These are phyloP conservation scores for Hydnomerulius pinastri DNA, from an alignment of 768 basidiomycete genomes.

Conservation along the genomic window DNA sequence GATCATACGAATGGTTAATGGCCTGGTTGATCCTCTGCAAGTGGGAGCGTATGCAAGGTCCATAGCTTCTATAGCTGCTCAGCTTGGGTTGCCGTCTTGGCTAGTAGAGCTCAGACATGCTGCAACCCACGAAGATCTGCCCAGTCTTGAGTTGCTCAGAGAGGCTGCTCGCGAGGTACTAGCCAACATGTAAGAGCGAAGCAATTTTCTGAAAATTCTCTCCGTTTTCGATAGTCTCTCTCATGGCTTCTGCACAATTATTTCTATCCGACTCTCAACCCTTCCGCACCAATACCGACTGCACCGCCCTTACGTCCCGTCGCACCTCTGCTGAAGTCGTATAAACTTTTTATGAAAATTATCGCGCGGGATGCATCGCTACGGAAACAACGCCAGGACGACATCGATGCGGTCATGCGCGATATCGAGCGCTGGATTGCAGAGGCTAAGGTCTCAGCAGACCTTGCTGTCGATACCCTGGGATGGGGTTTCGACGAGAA, in stretches of 20 bases:
- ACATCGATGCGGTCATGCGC: conserved; percentile 51
- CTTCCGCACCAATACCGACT: conserved; percentile 39
- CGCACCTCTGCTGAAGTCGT: conserved; percentile 66
- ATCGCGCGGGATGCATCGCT: conserved; percentile 67
- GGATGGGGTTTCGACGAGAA: conserved; percentile 45
- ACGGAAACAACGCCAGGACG: conserved; percentile 47
- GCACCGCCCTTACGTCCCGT: conserved; percentile 53
- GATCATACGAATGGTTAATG: conserved; percentile 89
- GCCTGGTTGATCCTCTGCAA: conserved; percentile 93
- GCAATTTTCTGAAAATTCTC: conserved; percentile 2
- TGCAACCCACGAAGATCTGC: conserved; percentile 94
- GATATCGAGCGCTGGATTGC: conserved; percentile 80
- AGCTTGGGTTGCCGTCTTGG: conserved; percentile 85
- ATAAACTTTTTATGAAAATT: conserved; percentile 69
- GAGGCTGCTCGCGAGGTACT: conserved; percentile 73
- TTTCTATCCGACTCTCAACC: conserved; percentile 75
- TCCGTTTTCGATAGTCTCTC: conserved; percentile 57
- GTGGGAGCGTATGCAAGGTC: conserved; percentile 86
- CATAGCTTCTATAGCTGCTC: conserved; percentile 83
- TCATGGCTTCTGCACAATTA: conserved; percentile 84
- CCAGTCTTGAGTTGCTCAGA: conserved; percentile 76
- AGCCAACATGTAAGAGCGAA: conserved; percentile 15
- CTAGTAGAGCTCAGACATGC: conserved; percentile 93
- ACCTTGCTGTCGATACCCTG: conserved; percentile 44
- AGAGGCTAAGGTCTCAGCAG: conserved; percentile 67